Evolutionary conservation across 139 green algal genomes (phyloP).

Genomic region (Chlamydomonas sp.): DNA sequence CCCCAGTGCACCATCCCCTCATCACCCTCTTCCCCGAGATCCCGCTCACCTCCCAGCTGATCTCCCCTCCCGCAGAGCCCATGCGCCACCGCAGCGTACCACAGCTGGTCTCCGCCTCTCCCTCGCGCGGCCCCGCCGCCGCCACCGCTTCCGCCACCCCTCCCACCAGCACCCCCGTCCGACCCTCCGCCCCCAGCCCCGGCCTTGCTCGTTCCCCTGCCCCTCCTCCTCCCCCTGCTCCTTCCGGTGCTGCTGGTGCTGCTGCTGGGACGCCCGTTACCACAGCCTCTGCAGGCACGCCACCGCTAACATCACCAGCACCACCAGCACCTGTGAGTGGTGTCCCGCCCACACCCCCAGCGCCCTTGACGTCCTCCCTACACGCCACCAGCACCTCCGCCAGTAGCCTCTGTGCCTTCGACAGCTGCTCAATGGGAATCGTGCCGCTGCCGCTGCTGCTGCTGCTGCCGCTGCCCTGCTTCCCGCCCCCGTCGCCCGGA

Average conservation of each 20-base stretch:
- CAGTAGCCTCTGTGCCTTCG: neutral
- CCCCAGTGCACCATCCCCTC: neutral
- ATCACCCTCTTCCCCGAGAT: too few species aligned
- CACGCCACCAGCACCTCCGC: neutral
- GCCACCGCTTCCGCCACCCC: neutral
- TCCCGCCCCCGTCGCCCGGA: too few species aligned
- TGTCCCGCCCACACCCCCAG: neutral
- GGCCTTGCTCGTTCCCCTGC: too few species aligned
- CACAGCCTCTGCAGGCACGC: too few species aligned
- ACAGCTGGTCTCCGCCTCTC: constrained; percentile 18
- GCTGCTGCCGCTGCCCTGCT: neutral
- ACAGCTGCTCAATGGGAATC: neutral
- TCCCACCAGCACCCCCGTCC: neutral
- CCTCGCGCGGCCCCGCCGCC: neutral
- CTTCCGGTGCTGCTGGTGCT: too few species aligned
- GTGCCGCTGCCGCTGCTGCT: neutral
- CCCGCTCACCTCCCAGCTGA: constrained; percentile 19
- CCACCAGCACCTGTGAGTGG: neutral
- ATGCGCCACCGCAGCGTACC: constrained; percentile 24
- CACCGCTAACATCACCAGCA: too few species aligned
- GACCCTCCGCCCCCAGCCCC: too few species aligned
- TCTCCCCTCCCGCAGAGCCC: neutral
- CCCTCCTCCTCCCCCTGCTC: too few species aligned
- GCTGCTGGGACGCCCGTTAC: too few species aligned
- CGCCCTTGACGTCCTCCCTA: neutral